Evolutionary conservation across 2,329 filamentous ascomycete genomes (phyloP).

Genomic region (Aspergillus pseudotamarii): DNA sequence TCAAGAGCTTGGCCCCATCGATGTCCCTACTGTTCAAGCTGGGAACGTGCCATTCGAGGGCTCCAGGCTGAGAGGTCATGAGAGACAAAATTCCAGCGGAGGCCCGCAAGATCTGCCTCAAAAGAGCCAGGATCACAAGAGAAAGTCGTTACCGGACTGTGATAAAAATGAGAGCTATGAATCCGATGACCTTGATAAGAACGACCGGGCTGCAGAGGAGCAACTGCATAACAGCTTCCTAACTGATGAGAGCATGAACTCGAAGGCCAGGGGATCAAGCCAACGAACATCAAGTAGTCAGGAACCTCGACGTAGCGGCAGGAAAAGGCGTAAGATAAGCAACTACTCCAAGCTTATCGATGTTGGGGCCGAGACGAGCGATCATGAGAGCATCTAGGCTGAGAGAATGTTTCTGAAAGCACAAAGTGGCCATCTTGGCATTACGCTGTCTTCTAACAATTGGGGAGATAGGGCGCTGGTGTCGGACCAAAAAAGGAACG

Average conservation of each 20-base stretch:
- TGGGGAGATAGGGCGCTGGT: neutral
- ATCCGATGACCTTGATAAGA: conserved; percentile 11
- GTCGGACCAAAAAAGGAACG: neutral
- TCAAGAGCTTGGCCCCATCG: conserved; percentile 1
- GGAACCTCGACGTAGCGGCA: conserved; percentile 20
- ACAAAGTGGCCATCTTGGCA: neutral
- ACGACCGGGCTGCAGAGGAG: conserved; percentile 6
- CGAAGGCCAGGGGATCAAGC: neutral
- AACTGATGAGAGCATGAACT: neutral
- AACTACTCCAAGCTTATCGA: conserved; percentile 34
- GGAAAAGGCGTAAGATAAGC: conserved; percentile 36
- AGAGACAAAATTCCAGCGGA: neutral
- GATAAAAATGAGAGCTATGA: conserved; percentile 1
- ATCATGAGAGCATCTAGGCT: conserved; percentile 17
- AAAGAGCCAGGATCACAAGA: neutral
- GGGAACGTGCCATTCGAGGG: neutral
- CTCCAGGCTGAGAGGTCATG: neutral
- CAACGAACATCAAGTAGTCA: conserved; percentile 9
- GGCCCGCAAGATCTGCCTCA: neutral
- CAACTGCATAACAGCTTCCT: neutral
- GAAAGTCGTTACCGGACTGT: neutral
- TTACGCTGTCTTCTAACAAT: too few species aligned
- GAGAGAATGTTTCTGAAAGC: neutral
- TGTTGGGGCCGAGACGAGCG: conserved; percentile 28
- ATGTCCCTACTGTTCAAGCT: neutral